Base-by-base conservation (phyloP, 116 monocot species). In the Iris pallida region DNA sequence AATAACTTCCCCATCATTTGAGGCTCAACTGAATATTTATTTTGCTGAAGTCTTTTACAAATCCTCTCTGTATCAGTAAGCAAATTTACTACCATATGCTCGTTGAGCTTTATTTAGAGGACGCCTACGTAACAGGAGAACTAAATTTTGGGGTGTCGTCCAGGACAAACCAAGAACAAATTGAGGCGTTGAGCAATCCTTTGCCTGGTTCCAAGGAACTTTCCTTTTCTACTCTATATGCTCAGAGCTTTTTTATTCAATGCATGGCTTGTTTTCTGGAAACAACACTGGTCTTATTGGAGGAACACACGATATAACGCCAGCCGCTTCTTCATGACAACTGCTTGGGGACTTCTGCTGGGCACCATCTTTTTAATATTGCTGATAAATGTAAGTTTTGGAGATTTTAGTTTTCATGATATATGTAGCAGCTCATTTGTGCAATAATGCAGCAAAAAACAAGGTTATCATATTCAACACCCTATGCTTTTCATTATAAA, bases 241-340 rank as follows among this genome's bases (percentile, higher is more conserved):
- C 85, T 4, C 91, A 81, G 57, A 84, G 67, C 40, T 95, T 95
- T 19, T 42, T 5, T 52, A 76, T 20, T 59, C 95, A 95, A 61
- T 88, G 60, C 62, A 62, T 63, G 12, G 90, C 90, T 66, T 90
- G 91, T 64, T 84, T 84, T 88, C 53, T 95, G 95, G 95, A 91
- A 90, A 57, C 95, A 95, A 52, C 70, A 88, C 68, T 86, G 81
- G 83, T 95, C 95, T 40, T 95, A 90, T 68, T 95, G 95, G 95
- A 88, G 88, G 57, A 81, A 95, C 53, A 90, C 88, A 55, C 69
- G 75, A 42, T 95, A 95, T 55, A 95, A 95, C 71, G 77, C 76
- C 16, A 68, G 82, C 48, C 79, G 95, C 10, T 83, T 82, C 60
- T 70, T 81, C 67, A 74, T 73, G 56, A 95, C 95, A 47, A 0